A percentile compares a stretch with the other conserved stretches of the same genome.
phyloP scores from a whole-genome alignment of 345 rosid genomes.

The Aegle marmelos region DNA sequence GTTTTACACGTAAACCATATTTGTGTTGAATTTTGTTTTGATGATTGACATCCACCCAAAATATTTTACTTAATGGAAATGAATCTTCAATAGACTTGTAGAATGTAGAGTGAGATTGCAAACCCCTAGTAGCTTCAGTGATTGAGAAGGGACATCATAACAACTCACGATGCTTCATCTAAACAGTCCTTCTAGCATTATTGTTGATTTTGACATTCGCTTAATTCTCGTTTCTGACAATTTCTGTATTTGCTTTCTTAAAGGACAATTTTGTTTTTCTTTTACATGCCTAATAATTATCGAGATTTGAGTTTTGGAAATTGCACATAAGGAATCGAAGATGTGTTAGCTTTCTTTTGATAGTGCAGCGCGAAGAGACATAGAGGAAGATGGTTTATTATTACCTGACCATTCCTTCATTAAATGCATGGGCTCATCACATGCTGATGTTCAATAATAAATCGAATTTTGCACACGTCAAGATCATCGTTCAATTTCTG shows the following conservation, averaged over 20 bases:
- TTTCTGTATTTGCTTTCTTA: not conserved
- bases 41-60: not conserved
- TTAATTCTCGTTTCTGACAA: not conserved
- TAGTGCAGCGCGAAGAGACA: slow-evolving; percentile 1
- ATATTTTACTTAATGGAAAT: not conserved
- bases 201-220: not conserved
- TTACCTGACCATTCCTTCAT: slow-evolving; percentile 5
- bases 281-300: not conserved
- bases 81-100: not conserved
- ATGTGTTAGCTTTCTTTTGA: not conserved
- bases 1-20: not conserved
- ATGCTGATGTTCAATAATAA: slow-evolving; percentile 26
- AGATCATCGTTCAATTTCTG: not conserved
- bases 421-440: slow-evolving; percentile 28
- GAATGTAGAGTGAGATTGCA: not conserved
- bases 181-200: not conserved
- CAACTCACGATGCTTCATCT: not conserved
- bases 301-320: not conserved
- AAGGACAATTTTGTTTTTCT: not conserved
- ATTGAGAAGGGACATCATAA: slow-evolving; percentile 17
- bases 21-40: not conserved
- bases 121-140: slow-evolving; percentile 16
- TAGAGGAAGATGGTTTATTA: slow-evolving; percentile 10
- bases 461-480: not conserved
- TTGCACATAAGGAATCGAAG: not conserved